Evolutionary conservation across 2,329 filamentous ascomycete genomes (phyloP), one percentile per base, ranked within the genome.

Genomic region (Fusarium sp.): DNA sequence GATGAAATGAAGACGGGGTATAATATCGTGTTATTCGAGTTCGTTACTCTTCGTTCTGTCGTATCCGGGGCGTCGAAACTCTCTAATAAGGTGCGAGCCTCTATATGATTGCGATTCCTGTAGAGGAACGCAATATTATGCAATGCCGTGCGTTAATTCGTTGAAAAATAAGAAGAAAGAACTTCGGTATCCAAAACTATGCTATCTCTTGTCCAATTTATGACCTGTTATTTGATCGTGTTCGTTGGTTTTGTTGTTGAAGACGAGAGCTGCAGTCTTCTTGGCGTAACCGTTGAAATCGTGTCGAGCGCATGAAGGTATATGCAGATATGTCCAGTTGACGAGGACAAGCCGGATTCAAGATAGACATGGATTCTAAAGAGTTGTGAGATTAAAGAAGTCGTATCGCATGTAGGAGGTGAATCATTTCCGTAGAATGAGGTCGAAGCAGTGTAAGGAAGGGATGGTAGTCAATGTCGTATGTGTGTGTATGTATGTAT

Each of bases 71-170:
- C 63, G 63, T 71, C 68, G 59, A 70, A 69, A 71, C 68, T 71
- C 68, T 71, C 68, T 71, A 71, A 70, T 68, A 71, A 71, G 68
- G 63, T 71, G 68, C 68, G 64, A 71, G 64, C 55, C 64, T 71
- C 59, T 59, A 55, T 71, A 12, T 29, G 27, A 4, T 29, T 20
- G 9, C 12, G 38, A 44, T 15, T 27, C 44, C 25, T 34, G 47
- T 34, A 12, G n/a, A 24, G 27, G 38, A 64, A 43, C 16, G 51
- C 47, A 55, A 44, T 38, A 18, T 43, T 49, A 45, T 43, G 29
- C 50, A 43, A 53, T 53, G 27, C 10, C 42, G 24, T 22, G n/a
- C 63, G 51, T 52, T 45, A 49, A 40, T 67, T 46, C 32, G 34
- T 15, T 38, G 11, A 24, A 34, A 62, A 42, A 56, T 27, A 11